Evolutionary conservation across 257 asterid species (phyloP), one percentile per base, ranked within the genome.

Genomic region (Solanum ossicruentum): DNA sequence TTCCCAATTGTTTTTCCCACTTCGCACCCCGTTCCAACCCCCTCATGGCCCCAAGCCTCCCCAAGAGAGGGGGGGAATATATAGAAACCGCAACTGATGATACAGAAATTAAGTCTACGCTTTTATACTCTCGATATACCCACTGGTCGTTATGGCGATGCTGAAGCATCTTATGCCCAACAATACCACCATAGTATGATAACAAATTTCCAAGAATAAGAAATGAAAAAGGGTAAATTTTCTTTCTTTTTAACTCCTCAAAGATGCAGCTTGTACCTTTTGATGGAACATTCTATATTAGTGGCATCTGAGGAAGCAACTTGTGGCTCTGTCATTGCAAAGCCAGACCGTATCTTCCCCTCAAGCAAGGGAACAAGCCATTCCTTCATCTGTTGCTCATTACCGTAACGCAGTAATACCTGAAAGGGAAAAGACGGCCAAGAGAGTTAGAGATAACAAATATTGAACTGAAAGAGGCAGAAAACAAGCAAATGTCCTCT

Each of bases 251-350:
- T 28, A 21, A 49, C 56, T 8, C 36, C 56, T 45, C 39, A 72
- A 20, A n/a, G 39, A 13, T 26, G 41, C 72, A 58, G 66, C 32
- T 58, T 58, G 80, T 85, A 96, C 99, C 98, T 96, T 89, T 85
- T 79, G 88, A 96, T 95, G 81, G 98, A 95, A 88, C 98, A 96
- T 90, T 96, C 98, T 41, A 96, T 96, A 86, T 96, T 96, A 71
- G 98, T 95, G 43, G 99, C 98, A 88, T 95, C 99, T 54, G 99
- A 96, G 52, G 99, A 96, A 55, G 99, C 99, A 85, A 96, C 98
- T 91, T 93, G 98, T 16, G 98, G 98, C 87, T 96, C 99, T 12
- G 99, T 96, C 98, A 95, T 96, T 60, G 99, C 99, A 71, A 96
- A 96, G 84, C 98, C 99, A 72, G 99, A 96, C 39, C 99, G 93